Conservation (phyloP, 345 rosid genomes). For the Eucalyptus fibrosa region DNA sequence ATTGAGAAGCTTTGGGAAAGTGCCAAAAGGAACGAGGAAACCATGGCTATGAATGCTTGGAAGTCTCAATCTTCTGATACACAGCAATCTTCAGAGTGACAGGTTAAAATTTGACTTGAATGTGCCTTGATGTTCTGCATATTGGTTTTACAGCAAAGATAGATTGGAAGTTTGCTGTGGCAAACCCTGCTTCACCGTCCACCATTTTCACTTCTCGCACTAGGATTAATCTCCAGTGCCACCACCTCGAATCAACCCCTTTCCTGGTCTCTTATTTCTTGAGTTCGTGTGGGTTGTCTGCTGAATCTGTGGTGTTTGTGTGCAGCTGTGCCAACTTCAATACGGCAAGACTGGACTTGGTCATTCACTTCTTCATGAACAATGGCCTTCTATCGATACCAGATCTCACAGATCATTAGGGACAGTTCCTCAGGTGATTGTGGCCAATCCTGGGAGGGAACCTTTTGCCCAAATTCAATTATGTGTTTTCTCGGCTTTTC, state of each 20-base stretch:
- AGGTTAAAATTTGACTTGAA: not conserved
- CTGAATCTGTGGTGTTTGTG: not conserved
- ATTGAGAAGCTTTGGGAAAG: not conserved
- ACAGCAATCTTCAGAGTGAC: not conserved
- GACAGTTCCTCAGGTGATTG: not conserved
- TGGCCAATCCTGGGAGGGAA: not conserved
- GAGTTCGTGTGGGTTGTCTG: not conserved
- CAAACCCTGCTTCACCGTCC: not conserved
- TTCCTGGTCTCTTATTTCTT: not conserved
- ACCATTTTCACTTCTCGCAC: not conserved
- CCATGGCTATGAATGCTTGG: not conserved
- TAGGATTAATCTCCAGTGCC: not conserved
- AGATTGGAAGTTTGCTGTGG: not conserved
- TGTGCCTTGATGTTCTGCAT: not conserved
- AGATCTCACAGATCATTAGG: not conserved
- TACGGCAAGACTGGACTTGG: not conserved
- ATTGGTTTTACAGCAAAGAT: not conserved
- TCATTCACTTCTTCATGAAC: not conserved
- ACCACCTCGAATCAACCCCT: not conserved
- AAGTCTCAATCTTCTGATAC: not conserved
- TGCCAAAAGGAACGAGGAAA: not conserved
- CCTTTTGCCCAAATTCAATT: constrained; percentile 2
- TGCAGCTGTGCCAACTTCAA: not conserved
- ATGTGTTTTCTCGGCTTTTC: too few relatives aligned
- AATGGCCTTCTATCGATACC: constrained; percentile 3